Base-by-base conservation (phyloP, 108 stramenopile species). In the Nannochloropsis gaditana region DNA sequence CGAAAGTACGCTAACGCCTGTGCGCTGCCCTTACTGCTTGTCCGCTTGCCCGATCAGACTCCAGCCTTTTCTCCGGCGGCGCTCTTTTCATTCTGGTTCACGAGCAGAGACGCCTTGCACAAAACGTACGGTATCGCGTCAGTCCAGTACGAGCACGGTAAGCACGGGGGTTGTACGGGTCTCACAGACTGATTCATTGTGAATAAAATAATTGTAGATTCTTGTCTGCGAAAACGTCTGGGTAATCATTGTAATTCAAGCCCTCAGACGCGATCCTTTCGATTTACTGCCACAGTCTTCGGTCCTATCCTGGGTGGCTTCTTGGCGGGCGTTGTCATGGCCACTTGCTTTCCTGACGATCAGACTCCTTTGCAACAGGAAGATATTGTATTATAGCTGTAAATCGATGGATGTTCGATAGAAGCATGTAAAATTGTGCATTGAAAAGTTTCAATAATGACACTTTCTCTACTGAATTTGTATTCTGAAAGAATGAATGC, bases 61-160 rank as follows among this genome's bases (percentile, higher is more conserved):
- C 59, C 59, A 73, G 59, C 59, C 15, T 73, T 73, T 73, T 15
- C 59, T 4, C 59, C 59, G 19, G 59, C 59, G n/a, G n/a, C 59
- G 15, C 59, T 73, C 2, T 73, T 73, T 73, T 73, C 59, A n/a
- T n/a, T 73, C 59, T 73, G 59, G 59, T 73, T 73, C 59, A 73
- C 59, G 59, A 73, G 59, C 59, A 73, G 59, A n/a, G 59, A 73
- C n/a, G n/a, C 59, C 15, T 6, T 73, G 59, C 59, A n/a, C 19
- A n/a, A 15, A n/a, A n/a, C n/a, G 6, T n/a, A 73, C n/a, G 59
- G 59, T n/a, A 73, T 73, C 19, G n/a, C 59, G 19, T 73, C 59
- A n/a, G n/a, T 73, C n/a, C 59, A 73, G n/a, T 73, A 73, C n/a
- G 59, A 73, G n/a, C 59, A 73, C n/a, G 59, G 59, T 73, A n/a